These are phyloP conservation scores for Nitzschia inconspicua DNA, from an alignment of 108 stramenopile species.

Conservation along the genomic window DNA sequence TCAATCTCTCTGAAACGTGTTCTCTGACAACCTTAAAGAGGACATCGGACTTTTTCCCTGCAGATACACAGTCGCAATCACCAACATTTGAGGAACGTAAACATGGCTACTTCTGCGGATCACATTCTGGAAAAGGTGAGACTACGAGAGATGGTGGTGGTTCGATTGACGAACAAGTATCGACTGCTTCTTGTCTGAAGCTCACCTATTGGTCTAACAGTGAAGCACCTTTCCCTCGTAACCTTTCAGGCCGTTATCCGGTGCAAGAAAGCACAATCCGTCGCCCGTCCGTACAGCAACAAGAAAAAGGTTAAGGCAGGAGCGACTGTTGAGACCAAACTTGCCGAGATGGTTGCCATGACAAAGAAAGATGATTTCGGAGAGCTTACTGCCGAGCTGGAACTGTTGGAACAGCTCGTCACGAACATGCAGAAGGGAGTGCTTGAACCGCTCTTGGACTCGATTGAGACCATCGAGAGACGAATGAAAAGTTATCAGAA, in stretches of 20 bases:
- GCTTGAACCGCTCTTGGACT: conserved; percentile 26
- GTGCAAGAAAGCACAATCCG: conserved; percentile 31
- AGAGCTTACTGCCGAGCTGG: conserved; percentile 19
- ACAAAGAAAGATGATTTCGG: conserved; percentile 20
- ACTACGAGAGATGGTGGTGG: too few relatives aligned
- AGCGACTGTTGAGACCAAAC: conserved; percentile 12
- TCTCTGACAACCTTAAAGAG: too few relatives aligned
- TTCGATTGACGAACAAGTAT: too few relatives aligned
- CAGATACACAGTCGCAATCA: too few relatives aligned
- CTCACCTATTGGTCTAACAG: too few relatives aligned
- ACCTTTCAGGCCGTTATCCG: conserved; percentile 22
- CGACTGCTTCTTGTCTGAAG: too few relatives aligned
- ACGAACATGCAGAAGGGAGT: conserved; percentile 28
- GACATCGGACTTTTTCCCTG: too few relatives aligned
- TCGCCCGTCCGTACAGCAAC: conserved; percentile 19
- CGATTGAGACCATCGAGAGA: conserved; percentile 33
- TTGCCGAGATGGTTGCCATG: conserved; percentile 14
- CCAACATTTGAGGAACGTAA: too few relatives aligned
- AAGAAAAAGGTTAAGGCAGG: conserved; percentile 31
- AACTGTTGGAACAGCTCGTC: conserved; percentile 16
- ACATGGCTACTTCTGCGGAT: conserved; percentile 20
- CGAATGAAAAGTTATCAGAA: conserved; percentile 21
- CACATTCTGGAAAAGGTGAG: conserved; percentile 24
- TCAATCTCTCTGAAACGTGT: too few relatives aligned
- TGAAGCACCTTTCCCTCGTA: too few relatives aligned